Percentiles rank a stretch among this genome's conserved stretches.
Conservation (phyloP, 2,329 filamentous ascomycete species). For the Purpureocillium takamizusanense region DNA sequence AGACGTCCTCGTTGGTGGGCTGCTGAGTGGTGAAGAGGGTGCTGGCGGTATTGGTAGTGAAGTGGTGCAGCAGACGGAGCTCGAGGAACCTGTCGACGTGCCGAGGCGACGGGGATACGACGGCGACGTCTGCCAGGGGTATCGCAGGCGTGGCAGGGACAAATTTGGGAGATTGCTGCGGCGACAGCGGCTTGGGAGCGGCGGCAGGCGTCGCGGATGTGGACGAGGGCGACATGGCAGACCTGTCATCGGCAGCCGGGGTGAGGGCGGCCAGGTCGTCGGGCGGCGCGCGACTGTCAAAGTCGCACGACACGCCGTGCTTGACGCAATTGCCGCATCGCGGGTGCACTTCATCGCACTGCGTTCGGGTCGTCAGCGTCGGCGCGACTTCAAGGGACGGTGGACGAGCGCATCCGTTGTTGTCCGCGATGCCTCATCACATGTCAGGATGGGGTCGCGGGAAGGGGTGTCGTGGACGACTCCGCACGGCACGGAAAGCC, state of each 20-base stretch:
- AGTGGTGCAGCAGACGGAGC: slow-evolving; percentile 56
- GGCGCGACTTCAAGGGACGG: background rate
- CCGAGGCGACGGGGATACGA: slow-evolving; percentile 20
- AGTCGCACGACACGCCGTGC: slow-evolving; percentile 58
- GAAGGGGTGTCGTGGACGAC: background rate
- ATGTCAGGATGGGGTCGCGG: no score
- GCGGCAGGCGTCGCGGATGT: slow-evolving; percentile 6
- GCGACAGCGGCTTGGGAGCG: slow-evolving; percentile 10
- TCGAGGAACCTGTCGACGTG: slow-evolving; percentile 43
- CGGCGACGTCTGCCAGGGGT: slow-evolving; percentile 8
- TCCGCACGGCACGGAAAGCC: background rate
- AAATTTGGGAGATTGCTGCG: background rate
- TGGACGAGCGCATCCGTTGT: background rate
- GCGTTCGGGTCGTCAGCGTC: background rate
- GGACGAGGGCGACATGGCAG: slow-evolving; percentile 12
- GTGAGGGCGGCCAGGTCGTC: slow-evolving; percentile 30
- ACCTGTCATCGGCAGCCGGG: slow-evolving; percentile 11
- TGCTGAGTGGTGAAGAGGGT: slow-evolving; percentile 49
- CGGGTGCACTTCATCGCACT: slow-evolving; percentile 60
- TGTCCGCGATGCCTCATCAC: background rate
- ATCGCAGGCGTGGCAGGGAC: background rate
- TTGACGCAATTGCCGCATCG: slow-evolving; percentile 58
- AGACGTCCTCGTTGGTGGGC: slow-evolving; percentile 43
- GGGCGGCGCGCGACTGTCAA: slow-evolving; percentile 42
- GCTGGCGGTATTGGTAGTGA: slow-evolving; percentile 49